Evolutionary conservation across 176 grass and related monocot genomes (phyloP), one percentile per base, ranked within the genome.

Genomic region (Cenchrus americanus): DNA sequence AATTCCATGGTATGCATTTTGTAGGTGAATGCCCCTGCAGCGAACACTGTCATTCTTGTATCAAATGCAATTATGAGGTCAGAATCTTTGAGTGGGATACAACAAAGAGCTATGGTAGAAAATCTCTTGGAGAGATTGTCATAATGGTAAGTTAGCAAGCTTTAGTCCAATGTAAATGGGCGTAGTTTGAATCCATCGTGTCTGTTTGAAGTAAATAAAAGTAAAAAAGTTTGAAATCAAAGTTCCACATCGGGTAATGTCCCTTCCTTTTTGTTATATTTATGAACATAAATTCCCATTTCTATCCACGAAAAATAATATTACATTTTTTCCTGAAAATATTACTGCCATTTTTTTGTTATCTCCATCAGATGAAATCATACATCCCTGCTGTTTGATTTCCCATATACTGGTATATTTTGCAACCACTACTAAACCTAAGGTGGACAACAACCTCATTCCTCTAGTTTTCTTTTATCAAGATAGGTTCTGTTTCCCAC

Each of bases 51-150:
- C 48, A 89, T 99, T 90, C 46, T 94, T 30, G 93, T 94, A 82
- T 96, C 93, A 64, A 95, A 86, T 86, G 89, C 94, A 75, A 96
- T 99, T 80, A 90, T 85, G 44, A 88, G 63, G 42, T 94, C 93
- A 34, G 89, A 99, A 80, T 90, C 82, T 90, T 87, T 92, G 91
- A 94, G 83, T 79, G 91, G 79, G 15, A 83, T 79, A 71, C 84
- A 95, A 77, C 91, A 99, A 78, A 95, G 76, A 89, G 88, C 55
- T 70, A 94, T 94, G 96, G 91, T 91, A 72, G 93, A 94, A 85
- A 94, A 90, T 66, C 87, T 96, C 46, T 74, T 96, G 77, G 85
- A 93, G 70, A 92, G 69, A 80, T 75, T 94, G 58, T 71, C 90
- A 73, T 93, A 60, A 93, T 83, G 74, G 84, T 79, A 83, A 83